Percentiles rank a stretch among this genome's conserved stretches.
These are phyloP conservation scores for Lolium multiflorum DNA, from an alignment of 176 grass and related monocot species.

Conservation along the genomic window DNA sequence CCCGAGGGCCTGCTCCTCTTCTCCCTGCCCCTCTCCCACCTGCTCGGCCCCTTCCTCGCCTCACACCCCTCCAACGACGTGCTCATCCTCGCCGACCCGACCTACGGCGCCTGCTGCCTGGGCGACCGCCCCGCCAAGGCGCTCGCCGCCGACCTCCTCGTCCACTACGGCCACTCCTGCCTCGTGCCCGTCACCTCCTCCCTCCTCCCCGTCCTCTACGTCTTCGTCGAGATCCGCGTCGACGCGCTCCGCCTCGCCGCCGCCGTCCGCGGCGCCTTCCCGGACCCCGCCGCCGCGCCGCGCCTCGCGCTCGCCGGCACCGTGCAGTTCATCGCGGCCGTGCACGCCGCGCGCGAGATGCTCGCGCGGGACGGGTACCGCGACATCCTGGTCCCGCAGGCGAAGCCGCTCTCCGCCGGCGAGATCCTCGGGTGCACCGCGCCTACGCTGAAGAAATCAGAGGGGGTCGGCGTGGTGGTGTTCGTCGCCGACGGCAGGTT, in stretches of 20 bases:
- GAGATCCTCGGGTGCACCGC: constrained; percentile 93
- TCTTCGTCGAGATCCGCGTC: constrained; percentile 91
- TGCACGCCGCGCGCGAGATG: constrained; percentile 78
- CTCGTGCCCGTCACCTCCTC: constrained; percentile 87
- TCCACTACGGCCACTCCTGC: constrained; percentile 97
- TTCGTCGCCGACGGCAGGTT: constrained; percentile 90
- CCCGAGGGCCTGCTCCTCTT: constrained; percentile 96
- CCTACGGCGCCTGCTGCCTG: constrained; percentile 93
- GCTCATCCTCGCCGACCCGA: constrained; percentile 88
- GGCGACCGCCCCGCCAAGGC: constrained; percentile 65
- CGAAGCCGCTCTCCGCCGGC: constrained; percentile 82
- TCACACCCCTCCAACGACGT: constrained; percentile 56
- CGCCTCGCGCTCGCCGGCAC: constrained; percentile 85
- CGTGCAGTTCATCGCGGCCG: constrained; percentile 82
- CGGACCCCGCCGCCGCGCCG: constrained; percentile 35
- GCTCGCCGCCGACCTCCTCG: constrained; percentile 75
- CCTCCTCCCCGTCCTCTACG: constrained; percentile 87
- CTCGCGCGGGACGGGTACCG: constrained; percentile 58
- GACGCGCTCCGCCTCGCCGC: constrained; percentile 68
- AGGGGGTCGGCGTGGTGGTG: constrained; percentile 59
- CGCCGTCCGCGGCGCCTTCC: constrained; percentile 63
- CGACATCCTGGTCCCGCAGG: constrained; percentile 76
- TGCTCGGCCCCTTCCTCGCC: constrained; percentile 71
- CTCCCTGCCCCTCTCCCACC: constrained; percentile 81
- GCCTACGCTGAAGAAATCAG: constrained; percentile 63